These are phyloP conservation scores for Monosporozyma siamensis DNA, from an alignment of 805 yeast species.

Conservation along the genomic window DNA sequence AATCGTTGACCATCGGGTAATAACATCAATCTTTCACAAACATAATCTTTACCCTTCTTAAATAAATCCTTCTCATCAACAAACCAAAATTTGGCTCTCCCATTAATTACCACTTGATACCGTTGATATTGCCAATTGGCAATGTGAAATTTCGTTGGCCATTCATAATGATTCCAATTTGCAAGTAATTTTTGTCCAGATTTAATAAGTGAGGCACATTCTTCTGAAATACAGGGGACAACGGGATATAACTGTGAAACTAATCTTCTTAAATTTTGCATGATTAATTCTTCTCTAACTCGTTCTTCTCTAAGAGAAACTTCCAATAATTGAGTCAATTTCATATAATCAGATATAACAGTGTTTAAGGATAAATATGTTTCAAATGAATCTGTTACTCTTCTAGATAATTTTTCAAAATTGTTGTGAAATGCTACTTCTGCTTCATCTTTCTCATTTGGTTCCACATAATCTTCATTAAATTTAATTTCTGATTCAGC, in stretches of 20 bases:
- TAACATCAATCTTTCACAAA: constrained; percentile 31
- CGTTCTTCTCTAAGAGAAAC: constrained; percentile 29
- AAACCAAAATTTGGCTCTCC: constrained; percentile 49
- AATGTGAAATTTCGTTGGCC: constrained; percentile 48
- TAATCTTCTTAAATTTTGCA: constrained; percentile 44
- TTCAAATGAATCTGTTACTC: constrained; percentile 52
- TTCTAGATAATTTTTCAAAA: constrained; percentile 37
- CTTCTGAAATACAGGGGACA: constrained; percentile 75
- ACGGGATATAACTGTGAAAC: constrained; percentile 68
- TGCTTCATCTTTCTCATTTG: constrained; percentile 24
- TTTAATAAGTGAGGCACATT: constrained; percentile 52
- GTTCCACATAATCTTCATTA: constrained; percentile 8
- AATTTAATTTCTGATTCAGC: constrained; percentile 2
- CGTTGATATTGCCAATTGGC: constrained; percentile 32
- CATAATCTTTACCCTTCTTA: constrained; percentile 27
- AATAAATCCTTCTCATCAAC: constrained; percentile 32
- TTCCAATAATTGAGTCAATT: constrained; percentile 48
- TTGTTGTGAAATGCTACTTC: constrained; percentile 56
- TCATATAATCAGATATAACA: constrained; percentile 84
- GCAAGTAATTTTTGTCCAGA: constrained; percentile 10
- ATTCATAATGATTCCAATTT: constrained; percentile 33
- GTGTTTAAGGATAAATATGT: constrained; percentile 64
- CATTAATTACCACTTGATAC: constrained; percentile 64
- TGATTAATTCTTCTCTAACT: constrained; percentile 35
- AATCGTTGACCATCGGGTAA: constrained; percentile 35